phyloP scores from a whole-genome alignment of 2,329 filamentous ascomycete genomes.

The Monilinia laxa region DNA sequence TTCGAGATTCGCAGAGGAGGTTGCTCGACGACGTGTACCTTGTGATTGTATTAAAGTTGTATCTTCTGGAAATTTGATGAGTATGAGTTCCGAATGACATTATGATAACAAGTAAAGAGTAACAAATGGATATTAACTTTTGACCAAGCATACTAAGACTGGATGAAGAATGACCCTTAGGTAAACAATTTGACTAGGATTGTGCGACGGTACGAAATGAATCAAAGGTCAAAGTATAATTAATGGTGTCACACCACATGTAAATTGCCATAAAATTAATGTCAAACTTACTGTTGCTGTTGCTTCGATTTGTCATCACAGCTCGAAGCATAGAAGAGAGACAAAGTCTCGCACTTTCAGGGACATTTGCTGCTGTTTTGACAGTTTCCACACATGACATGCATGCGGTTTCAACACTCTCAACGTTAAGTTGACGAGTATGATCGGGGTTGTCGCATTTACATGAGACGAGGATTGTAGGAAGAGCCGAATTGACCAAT shows the following conservation, averaged over 20 bases:
- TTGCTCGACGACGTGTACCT: constrained; percentile 56
- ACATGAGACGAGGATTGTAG: constrained; percentile 79
- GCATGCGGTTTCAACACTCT: constrained; percentile 64
- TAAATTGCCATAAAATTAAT: constrained; percentile 11
- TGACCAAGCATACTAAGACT: not conserved
- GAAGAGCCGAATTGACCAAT: constrained; percentile 68
- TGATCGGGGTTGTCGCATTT: constrained; percentile 81
- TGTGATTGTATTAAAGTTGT: constrained; percentile 4
- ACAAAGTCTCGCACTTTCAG: constrained; percentile 72
- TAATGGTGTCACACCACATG: constrained; percentile 24
- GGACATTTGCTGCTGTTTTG: constrained; percentile 67
- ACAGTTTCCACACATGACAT: constrained; percentile 70
- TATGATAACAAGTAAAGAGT: not conserved
- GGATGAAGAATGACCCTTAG: not conserved
- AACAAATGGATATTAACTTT: not conserved
- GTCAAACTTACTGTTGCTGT: constrained; percentile 58
- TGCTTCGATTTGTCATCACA: constrained; percentile 59
- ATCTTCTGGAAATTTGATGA: constrained; percentile 14
- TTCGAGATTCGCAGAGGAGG: constrained; percentile 62
- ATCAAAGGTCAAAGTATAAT: constrained; percentile 10
- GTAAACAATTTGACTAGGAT: constrained; percentile 12
- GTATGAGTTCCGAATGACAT: not conserved
- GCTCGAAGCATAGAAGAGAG: constrained; percentile 73
- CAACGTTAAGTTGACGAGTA: constrained; percentile 68
- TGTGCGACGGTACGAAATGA: constrained; percentile 2